Base-by-base conservation (phyloP, 2,329 filamentous ascomycete genomes). In the Sporothrix curviconia region DNA sequence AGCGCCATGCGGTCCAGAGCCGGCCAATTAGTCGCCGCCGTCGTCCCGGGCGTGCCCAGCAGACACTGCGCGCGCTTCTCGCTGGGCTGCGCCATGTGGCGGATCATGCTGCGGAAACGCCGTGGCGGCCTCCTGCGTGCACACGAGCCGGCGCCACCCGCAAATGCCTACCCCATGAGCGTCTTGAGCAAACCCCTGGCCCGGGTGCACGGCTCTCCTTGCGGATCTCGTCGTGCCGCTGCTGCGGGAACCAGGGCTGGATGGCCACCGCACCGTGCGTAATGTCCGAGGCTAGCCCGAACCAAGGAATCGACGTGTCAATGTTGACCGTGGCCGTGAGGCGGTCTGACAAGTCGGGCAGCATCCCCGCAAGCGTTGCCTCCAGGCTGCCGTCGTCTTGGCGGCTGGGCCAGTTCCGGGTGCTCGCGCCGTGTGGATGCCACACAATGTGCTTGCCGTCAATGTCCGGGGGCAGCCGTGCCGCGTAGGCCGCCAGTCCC, bases 201-300 rank as follows among this genome's bases (percentile, higher is more conserved):
- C 70, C 6, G 84, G 81, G 53, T 84, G 77, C 39, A 79, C 72
- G 34, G 75, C 74, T n/a, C 68, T 91, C 88, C 32, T 84, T 74
- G 58, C 83, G 77, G 59, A 90, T 81, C 65, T 90, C 85, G 14
- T 79, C 76, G 52, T 79, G 72, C 51, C 90, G 83, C 43, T 83
- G 81, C 22, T 71, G 74, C 62, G 86, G 84, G 63, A 73, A 72
- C 66, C 72, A 72, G 1, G 71, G 65, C 58, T 74, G 67, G 30
- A 67, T 62, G 0, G 63, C 51, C 5, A 76, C 69, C 7, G 62
- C 59, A 4, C 66, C 65, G 66, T 91, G 86, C 2, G 85, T 87
- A 25, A 91, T 82, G 64, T 92, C 88, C 0, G 87, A 90, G 1
- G 86, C 80, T 2, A 91, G 73, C 4, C 86, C 87, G 5, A 92